phyloP scores from a whole-genome alignment of 768 basidiomycete genomes.

The Suillus brevipes region DNA sequence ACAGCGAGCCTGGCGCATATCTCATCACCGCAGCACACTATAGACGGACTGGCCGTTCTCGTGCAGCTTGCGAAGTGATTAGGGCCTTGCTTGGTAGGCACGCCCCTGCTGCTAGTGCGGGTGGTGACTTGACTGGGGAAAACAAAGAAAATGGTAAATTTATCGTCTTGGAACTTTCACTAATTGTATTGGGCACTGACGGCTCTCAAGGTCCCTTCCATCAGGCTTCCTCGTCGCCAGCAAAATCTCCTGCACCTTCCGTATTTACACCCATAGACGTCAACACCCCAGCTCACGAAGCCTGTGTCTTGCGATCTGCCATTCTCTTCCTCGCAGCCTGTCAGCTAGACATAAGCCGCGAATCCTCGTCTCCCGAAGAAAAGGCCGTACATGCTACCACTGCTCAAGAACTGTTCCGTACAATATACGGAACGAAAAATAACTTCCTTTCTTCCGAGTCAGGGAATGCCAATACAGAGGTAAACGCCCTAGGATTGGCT shows the following conservation, averaged over 20 bases:
- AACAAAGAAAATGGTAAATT: conserved; percentile 27
- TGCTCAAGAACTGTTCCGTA: conserved; percentile 32
- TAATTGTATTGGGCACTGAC: conserved; percentile 18
- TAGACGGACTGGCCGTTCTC: conserved; percentile 33
- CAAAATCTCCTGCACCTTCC: conserved; percentile 12
- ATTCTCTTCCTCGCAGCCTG: conserved; percentile 33
- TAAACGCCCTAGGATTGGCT: conserved; percentile 28
- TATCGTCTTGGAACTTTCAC: conserved; percentile 9
- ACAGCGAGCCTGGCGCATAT: conserved; percentile 34
- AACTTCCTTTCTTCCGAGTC: conserved; percentile 21
- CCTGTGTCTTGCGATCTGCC: conserved; percentile 27
- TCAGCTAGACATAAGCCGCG: conserved; percentile 34
- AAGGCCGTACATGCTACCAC: conserved; percentile 20
- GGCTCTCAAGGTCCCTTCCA: conserved; percentile 12
- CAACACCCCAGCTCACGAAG: conserved; percentile 13
- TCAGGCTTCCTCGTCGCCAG: conserved; percentile 10
- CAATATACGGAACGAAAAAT: conserved; percentile 29
- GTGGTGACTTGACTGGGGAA: not conserved
- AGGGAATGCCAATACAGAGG: conserved; percentile 9
- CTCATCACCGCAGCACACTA: conserved; percentile 33
- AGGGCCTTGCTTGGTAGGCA: conserved; percentile 24
- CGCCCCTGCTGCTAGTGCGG: not conserved
- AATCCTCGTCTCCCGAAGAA: conserved; percentile 20
- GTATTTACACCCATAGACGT: conserved; percentile 12
- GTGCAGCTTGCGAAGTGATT: conserved; percentile 30